A percentile compares a stretch with the other conserved stretches of the same genome.
Evolutionary conservation across 306 rosid genomes (phyloP).

Genomic region (Lagenaria siceraria): DNA sequence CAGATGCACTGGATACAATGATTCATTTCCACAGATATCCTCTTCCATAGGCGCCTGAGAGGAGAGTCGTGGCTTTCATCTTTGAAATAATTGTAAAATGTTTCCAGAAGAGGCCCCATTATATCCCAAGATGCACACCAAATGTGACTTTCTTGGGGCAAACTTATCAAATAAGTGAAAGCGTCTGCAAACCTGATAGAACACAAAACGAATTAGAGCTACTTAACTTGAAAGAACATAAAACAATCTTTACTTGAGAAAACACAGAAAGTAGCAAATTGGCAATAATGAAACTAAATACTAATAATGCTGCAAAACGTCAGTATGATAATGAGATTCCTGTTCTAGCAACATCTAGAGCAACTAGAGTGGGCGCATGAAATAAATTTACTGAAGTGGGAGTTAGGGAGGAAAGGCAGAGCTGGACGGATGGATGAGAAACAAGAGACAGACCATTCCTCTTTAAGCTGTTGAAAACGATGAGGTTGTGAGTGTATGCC

Average conservation of each 20-base stretch:
- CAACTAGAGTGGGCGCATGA: background rate
- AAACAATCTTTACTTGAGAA: background rate
- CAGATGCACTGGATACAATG: constrained; percentile 72
- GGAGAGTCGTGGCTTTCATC: constrained; percentile 66
- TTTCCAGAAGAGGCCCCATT: constrained; percentile 90
- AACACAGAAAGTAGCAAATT: background rate
- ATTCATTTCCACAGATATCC: constrained; percentile 60
- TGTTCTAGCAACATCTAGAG: background rate
- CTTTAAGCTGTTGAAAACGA: constrained; percentile 52
- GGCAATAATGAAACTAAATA: background rate
- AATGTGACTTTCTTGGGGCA: constrained; percentile 61
- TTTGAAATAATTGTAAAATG: constrained; percentile 81
- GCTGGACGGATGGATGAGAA: background rate
- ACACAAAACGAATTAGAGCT: background rate
- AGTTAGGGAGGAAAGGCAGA: background rate
- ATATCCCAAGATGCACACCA: constrained; percentile 90
- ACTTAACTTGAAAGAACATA: background rate
- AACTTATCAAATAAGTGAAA: constrained; percentile 46
- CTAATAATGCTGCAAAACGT: background rate
- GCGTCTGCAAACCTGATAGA: constrained; percentile 77
- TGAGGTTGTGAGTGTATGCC: constrained; percentile 20
- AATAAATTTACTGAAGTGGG: background rate
- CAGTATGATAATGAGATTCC: background rate
- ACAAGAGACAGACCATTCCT: constrained; percentile 39
- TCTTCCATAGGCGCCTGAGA: constrained; percentile 67